Conservation (phyloP, 129 eudicot species). For the Pseudognaphalium luteoalbum region DNA sequence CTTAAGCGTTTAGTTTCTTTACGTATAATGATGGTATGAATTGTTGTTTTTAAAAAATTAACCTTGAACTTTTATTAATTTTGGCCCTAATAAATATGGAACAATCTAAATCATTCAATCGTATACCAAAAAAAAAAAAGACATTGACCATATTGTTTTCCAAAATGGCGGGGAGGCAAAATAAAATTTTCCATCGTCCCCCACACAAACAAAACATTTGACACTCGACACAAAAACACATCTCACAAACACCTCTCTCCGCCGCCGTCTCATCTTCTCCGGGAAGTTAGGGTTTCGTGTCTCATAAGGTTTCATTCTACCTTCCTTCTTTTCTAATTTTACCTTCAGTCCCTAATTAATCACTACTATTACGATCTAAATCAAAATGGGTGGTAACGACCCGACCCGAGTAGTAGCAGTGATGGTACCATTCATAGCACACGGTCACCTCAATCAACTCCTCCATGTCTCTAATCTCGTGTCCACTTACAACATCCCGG, state of each 20-base stretch:
- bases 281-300: not conserved
- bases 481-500: slow-evolving; percentile 3
- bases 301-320: not conserved
- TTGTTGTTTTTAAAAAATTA: no score
- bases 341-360: no score
- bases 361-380: not conserved
- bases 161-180: not conserved
- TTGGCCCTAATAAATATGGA: no score
- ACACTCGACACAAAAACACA: not conserved
- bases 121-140: no score
- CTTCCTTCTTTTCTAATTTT: not conserved
- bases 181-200: not conserved
- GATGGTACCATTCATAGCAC: slow-evolving; percentile 19
- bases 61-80: no score
- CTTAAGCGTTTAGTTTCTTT: no score
- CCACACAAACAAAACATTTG: not conserved
- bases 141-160: not conserved
- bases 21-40: no score
- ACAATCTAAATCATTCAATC: no score
- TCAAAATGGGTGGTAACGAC: not conserved
- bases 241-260: not conserved
- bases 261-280: not conserved
- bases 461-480: not conserved
- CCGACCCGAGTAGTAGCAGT: slow-evolving; percentile 2
- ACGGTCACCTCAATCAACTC: slow-evolving; percentile 1